phyloP scores from a whole-genome alignment of 176 grass and related monocot genomes.

The Carex parvula region DNA sequence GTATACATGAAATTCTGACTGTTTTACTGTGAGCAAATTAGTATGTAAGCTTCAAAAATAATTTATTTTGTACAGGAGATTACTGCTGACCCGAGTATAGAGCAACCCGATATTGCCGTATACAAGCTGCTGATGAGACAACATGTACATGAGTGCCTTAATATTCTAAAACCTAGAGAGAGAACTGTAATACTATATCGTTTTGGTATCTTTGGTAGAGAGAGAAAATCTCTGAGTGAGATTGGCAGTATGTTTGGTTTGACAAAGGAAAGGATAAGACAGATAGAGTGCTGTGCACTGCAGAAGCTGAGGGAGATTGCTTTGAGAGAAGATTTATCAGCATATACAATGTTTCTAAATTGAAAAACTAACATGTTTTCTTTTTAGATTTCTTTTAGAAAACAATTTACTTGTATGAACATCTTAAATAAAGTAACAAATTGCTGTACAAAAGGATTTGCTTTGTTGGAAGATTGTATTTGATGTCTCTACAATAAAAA shows the following conservation, averaged over 20 bases:
- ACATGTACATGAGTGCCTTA: slow-evolving; percentile 62
- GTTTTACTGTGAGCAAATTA: neutral
- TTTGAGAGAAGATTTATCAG: slow-evolving; percentile 49
- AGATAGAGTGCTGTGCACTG: slow-evolving; percentile 67
- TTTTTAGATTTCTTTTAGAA: neutral
- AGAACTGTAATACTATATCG: slow-evolving; percentile 71
- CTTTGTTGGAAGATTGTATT: neutral
- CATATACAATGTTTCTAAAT: slow-evolving; percentile 54
- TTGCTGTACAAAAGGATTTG: neutral
- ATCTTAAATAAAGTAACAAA: neutral
- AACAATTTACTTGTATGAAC: neutral
- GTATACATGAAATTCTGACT: neutral
- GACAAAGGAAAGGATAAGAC: slow-evolving; percentile 81
- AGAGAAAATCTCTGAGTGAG: slow-evolving; percentile 63
- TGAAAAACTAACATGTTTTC: neutral
- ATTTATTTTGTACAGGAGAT: slow-evolving; percentile 48
- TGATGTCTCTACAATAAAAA: neutral
- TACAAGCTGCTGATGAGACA: slow-evolving; percentile 63
- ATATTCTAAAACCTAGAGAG: slow-evolving; percentile 65
- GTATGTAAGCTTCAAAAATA: neutral
- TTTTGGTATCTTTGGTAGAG: slow-evolving; percentile 52
- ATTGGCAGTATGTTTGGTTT: slow-evolving; percentile 72
- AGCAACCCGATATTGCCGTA: slow-evolving; percentile 49
- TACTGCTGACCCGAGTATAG: slow-evolving; percentile 55
- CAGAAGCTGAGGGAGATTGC: slow-evolving; percentile 58